A percentile compares a stretch with the other conserved stretches of the same genome.
These are phyloP conservation scores for Penicillium verhagenii DNA, from an alignment of 495 filamentous ascomycete species.

Conservation along the genomic window DNA sequence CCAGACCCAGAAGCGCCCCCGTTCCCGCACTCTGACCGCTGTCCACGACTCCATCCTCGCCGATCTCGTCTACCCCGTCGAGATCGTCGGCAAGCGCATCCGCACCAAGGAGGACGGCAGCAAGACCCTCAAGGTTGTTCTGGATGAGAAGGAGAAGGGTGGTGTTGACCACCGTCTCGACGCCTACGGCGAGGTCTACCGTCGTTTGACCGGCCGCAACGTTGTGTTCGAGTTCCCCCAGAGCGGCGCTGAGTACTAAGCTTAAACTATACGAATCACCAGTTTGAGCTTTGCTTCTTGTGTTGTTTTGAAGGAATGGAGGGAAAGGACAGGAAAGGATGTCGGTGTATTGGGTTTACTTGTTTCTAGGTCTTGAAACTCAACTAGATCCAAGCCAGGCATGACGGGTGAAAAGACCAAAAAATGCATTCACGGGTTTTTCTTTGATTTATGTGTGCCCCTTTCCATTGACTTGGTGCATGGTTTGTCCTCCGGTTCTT, in stretches of 20 bases:
- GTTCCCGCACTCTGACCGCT: slow-evolving; percentile 92
- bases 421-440: slow-evolving; percentile 38
- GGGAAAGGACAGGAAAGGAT: slow-evolving; percentile 20
- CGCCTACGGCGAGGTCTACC: slow-evolving; percentile 99
- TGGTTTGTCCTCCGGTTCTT: slow-evolving; percentile 20
- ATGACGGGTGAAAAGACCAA: slow-evolving; percentile 33
- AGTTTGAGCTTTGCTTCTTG: slow-evolving; percentile 15
- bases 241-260: slow-evolving; percentile 78
- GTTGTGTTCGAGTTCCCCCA: slow-evolving; percentile 98
- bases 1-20: slow-evolving; percentile 96
- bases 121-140: slow-evolving; percentile 96
- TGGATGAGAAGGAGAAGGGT: slow-evolving; percentile 99
- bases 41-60: slow-evolving; percentile 95
- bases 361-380: slow-evolving; percentile 33
- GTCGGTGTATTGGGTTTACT: slow-evolving; percentile 24
- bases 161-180: slow-evolving; percentile 98
- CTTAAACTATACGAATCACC: background rate
- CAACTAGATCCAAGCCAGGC: slow-evolving; percentile 31
- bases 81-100: slow-evolving; percentile 98
- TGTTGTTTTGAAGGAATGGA: slow-evolving; percentile 12
- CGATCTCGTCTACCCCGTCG: slow-evolving; percentile 98
- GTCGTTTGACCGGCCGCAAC: slow-evolving; percentile 86
- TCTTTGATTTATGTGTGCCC: slow-evolving; percentile 30
- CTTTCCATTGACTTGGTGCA: slow-evolving; percentile 22
- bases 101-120: slow-evolving; percentile 95